phyloP scores from a whole-genome alignment of 192 early-diverging fungal genomes.

The Geosiphon pyriformis region DNA sequence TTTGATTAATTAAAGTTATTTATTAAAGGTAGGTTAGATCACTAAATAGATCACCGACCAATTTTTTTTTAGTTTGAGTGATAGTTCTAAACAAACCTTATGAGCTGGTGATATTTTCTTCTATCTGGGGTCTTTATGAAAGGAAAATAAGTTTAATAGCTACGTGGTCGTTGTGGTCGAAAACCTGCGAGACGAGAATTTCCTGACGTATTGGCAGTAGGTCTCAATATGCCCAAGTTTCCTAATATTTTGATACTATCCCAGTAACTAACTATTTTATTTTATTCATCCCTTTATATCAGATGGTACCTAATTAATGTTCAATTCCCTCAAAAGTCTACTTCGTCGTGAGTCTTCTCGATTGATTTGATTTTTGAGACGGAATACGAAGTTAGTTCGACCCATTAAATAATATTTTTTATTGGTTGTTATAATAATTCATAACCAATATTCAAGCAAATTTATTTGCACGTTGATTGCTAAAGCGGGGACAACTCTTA shows the following conservation, averaged over 20 bases:
- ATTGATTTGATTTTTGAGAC: neutral
- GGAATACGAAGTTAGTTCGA: no score
- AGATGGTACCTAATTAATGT: slow-evolving; percentile 66
- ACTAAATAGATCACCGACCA: no score
- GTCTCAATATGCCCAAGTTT: no score
- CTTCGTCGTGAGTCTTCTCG: slow-evolving; percentile 42
- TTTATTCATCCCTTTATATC: slow-evolving; percentile 52
- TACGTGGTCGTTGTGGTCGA: slow-evolving; percentile 62
- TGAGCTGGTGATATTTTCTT: no score
- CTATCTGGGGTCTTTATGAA: no score
- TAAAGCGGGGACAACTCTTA: slow-evolving; percentile 59
- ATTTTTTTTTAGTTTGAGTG: no score
- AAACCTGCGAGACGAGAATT: slow-evolving; percentile 57
- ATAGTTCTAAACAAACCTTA: no score
- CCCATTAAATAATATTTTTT: no score
- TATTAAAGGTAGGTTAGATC: no score
- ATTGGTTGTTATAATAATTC: neutral
- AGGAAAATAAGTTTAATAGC: slow-evolving; percentile 57
- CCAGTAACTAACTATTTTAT: no score
- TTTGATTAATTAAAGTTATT: no score
- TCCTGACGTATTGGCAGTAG: slow-evolving; percentile 82
- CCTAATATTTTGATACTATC: no score
- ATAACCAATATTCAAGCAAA: slow-evolving; percentile 34
- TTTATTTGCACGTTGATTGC: slow-evolving; percentile 63
- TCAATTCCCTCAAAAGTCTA: slow-evolving; percentile 57